These are phyloP conservation scores for Alternaria incomplexa DNA, from an alignment of 2,329 filamentous ascomycete genomes.

Conservation along the genomic window DNA sequence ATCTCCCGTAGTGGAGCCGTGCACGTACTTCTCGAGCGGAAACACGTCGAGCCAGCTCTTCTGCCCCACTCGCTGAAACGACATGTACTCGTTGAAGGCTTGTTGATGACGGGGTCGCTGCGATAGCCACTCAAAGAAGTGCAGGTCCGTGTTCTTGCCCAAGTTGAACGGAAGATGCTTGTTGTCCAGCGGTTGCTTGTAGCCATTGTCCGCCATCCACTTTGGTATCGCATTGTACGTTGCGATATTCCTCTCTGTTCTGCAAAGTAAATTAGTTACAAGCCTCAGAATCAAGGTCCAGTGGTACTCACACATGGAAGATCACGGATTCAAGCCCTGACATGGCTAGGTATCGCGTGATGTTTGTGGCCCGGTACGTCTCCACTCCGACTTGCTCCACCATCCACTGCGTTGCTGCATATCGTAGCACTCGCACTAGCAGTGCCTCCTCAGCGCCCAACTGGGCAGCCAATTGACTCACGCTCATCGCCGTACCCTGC, in stretches of 20 bases:
- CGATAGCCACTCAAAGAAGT: conserved; percentile 10
- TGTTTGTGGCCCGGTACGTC: neutral
- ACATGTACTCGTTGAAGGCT: conserved; percentile 13
- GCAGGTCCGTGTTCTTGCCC: conserved; percentile 3
- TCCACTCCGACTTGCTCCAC: conserved; percentile 7
- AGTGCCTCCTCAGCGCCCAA: conserved; percentile 3
- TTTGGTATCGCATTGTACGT: conserved; percentile 8
- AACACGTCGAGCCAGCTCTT: conserved; percentile 11
- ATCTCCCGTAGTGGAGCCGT: neutral
- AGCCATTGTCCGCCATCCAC: conserved; percentile 5
- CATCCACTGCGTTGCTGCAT: conserved; percentile 9
- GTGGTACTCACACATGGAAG: conserved; percentile 5
- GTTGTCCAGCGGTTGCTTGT: conserved; percentile 6
- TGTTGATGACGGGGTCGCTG: conserved; percentile 5
- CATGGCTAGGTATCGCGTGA: conserved; percentile 4
- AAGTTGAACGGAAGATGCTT: conserved; percentile 6
- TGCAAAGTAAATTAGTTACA: neutral
- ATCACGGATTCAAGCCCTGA: conserved; percentile 5
- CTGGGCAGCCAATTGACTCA: neutral
- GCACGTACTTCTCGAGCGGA: conserved; percentile 1
- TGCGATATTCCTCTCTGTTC: conserved; percentile 8
- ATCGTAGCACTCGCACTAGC: conserved; percentile 1
- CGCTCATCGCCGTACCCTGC: neutral
- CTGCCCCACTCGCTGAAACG: conserved; percentile 7
- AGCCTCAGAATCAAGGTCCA: no score